Base-by-base conservation (phyloP, 208 protist genomes). In the Trypanosoma conorhini region DNA sequence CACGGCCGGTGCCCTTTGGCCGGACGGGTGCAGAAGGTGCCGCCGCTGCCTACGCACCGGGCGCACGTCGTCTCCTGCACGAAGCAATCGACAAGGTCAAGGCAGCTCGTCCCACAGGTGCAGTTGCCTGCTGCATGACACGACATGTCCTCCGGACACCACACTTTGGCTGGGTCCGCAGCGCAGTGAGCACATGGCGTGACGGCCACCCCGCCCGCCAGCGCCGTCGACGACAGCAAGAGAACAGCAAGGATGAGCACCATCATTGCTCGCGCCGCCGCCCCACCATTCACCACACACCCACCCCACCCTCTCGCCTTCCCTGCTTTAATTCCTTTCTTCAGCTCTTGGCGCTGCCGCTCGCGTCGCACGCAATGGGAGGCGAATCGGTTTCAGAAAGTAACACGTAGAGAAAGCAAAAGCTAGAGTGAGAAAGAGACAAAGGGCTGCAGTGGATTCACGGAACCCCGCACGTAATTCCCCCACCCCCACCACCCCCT, bases 91-190 rank as follows among this genome's bases (percentile, higher is more conserved):
- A 55, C 38, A 44, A 89, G 67, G 30, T 71, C 62, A 0, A 83
- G 67, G 65, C 80, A 86, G 5, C 61, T 40, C 5, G 31, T 46
- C 15, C 75, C 70, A 65, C 80, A 89, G n/a, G 54, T 74, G 60
- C 84, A 89, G 57, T 73, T 72, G 59, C 10, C 15, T 22, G 59
- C 55, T 7, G 64, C 40, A 42, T 86, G 69, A 63, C 84, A 89
- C 21, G 70, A 79, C 80, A 86, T 89, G 42, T 77, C 79, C n/a
- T 70, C 67, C 0, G 80, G 84, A 64, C 78, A 86, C 84, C 84
- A 89, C 12, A 46, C 42, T 62, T 73, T 62, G 7, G 64, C 65
- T 13, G 50, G 35, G 51, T 77, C 79, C 15, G 82, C 28, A n/a
- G 83, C 80, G 66, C 83, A 89, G 62, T 78, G 72, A n/a, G 77